A percentile compares a stretch with the other conserved stretches of the same genome.
These are phyloP conservation scores for Gamarada debralockiae DNA, from an alignment of 495 filamentous ascomycete species.

Conservation along the genomic window DNA sequence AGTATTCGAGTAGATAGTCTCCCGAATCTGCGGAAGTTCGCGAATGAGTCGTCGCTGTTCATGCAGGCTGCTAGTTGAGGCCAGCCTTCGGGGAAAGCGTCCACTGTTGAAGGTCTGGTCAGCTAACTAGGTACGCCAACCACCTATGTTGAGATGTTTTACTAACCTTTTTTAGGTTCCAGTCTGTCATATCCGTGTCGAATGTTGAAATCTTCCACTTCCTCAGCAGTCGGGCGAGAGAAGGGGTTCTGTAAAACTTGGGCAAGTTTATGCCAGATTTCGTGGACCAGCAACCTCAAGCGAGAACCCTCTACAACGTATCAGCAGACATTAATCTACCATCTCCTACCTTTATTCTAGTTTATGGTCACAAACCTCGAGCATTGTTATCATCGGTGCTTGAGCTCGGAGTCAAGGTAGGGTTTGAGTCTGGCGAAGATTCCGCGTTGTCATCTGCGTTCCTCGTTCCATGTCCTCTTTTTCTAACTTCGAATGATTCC, in stretches of 20 bases:
- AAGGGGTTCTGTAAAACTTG: neutral
- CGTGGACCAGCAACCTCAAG: neutral
- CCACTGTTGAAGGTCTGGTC: constrained; percentile 20
- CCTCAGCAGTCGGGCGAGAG: neutral
- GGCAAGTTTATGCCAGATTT: neutral
- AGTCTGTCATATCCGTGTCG: neutral
- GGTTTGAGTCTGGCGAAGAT: too few species aligned
- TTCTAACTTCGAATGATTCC: too few species aligned
- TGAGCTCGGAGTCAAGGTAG: neutral
- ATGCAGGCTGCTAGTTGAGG: constrained; percentile 5
- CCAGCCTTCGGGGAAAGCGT: constrained; percentile 1
- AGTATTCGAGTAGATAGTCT: constrained; percentile 21
- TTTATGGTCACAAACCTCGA: neutral
- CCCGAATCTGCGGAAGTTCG: neutral
- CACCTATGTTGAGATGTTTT: too few species aligned
- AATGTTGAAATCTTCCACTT: neutral
- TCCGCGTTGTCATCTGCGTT: too few species aligned
- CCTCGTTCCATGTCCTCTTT: too few species aligned
- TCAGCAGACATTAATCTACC: neutral
- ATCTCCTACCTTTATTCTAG: neutral
- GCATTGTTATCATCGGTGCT: neutral
- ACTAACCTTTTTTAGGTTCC: too few species aligned
- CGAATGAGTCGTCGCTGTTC: neutral
- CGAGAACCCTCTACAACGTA: neutral
- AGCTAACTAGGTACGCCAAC: too few species aligned